phyloP scores from a whole-genome alignment of 2,329 filamentous ascomycete genomes.

The Aureobasidium mangrovei region DNA sequence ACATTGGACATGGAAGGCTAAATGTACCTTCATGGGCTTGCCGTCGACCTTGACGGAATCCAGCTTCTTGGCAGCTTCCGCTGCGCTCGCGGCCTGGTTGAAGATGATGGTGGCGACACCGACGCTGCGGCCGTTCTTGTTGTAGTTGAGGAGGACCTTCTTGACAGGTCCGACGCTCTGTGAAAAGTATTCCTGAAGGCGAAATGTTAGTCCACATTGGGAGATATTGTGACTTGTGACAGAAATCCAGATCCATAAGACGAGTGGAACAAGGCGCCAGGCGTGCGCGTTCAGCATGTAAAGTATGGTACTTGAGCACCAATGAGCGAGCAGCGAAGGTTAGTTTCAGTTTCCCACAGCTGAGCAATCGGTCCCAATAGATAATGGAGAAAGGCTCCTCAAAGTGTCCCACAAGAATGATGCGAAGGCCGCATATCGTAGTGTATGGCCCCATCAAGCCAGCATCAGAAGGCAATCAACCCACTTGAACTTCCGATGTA shows the following conservation, averaged over 20 bases:
- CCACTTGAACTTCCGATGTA: neutral
- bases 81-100: conserved; percentile 67
- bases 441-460: neutral
- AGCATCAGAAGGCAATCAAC: neutral
- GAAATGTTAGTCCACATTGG: conserved; percentile 53
- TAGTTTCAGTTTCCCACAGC: conserved; percentile 28
- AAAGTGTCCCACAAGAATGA: too few relatives aligned
- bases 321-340: conserved; percentile 54
- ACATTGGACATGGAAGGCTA: conserved; percentile 19
- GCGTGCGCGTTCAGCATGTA: neutral
- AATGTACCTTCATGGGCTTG: conserved; percentile 75
- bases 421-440: too few relatives aligned
- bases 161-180: conserved; percentile 85
- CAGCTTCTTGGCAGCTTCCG: conserved; percentile 71
- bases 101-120: conserved; percentile 90
- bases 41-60: conserved; percentile 88
- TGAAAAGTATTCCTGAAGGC: conserved; percentile 83
- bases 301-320: conserved; percentile 29
- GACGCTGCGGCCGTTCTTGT: conserved; percentile 81
- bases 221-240: conserved; percentile 14
- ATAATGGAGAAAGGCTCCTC: too few relatives aligned
- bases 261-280: conserved; percentile 19
- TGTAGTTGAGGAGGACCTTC: conserved; percentile 84
- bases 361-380: neutral
- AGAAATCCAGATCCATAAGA: conserved; percentile 21